These are phyloP conservation scores for Plasmodium malariae DNA, from an alignment of 169 alveolate genomes.

Conservation along the genomic window DNA sequence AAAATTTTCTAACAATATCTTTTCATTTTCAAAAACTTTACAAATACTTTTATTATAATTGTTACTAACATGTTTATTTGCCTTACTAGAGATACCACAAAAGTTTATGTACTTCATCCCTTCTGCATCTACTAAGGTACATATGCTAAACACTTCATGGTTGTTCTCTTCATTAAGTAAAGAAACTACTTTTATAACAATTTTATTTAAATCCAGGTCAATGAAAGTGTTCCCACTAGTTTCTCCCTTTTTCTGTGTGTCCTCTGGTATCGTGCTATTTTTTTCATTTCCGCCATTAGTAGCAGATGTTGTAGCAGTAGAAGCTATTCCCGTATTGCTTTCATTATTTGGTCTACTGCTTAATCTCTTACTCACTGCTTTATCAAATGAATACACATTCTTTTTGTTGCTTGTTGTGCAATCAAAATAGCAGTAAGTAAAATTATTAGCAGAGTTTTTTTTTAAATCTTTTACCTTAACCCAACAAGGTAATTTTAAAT, in stretches of 20 bases:
- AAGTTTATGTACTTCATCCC: conserved; percentile 46
- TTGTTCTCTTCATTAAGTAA: conserved; percentile 52
- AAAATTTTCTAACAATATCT: conserved; percentile 30
- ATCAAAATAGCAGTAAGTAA: conserved; percentile 71
- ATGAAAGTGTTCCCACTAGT: background rate
- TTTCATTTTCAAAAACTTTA: conserved; percentile 42
- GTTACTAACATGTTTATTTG: background rate
- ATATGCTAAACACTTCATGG: conserved; percentile 61
- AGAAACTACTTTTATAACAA: conserved; percentile 47
- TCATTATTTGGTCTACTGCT: background rate
- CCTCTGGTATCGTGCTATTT: background rate
- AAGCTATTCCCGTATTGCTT: background rate
- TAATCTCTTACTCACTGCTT: background rate
- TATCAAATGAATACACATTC: conserved; percentile 38
- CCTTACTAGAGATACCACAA: conserved; percentile 30
- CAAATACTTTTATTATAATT: conserved; percentile 25
- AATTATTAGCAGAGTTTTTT: conserved; percentile 18
- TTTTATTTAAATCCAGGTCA: conserved; percentile 54
- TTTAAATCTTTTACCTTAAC: conserved; percentile 41
- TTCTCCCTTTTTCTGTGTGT: conserved; percentile 16
- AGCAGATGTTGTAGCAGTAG: background rate
- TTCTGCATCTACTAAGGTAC: conserved; percentile 29
- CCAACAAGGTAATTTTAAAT: conserved; percentile 73
- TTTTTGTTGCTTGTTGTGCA: conserved; percentile 13
- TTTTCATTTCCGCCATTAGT: background rate